Conservation (phyloP, 176 grass and related monocot species). For the Dactylis glomerata region DNA sequence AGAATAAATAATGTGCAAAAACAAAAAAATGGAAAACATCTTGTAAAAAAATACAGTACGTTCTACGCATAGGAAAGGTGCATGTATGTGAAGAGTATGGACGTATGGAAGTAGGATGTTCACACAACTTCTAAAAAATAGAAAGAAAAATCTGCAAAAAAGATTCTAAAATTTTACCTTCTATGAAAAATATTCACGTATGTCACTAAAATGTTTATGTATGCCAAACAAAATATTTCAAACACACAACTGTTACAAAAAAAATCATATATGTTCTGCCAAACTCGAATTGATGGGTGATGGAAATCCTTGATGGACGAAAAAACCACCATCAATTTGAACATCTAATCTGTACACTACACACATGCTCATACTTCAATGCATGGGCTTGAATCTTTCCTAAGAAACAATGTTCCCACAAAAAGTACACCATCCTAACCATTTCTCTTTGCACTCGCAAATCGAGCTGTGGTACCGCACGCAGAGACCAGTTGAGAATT, state of each 20-base stretch:
- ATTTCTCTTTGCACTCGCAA: not conserved
- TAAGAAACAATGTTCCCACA: not conserved
- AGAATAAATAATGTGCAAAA: too few species aligned
- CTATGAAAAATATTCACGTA: not conserved
- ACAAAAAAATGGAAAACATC: too few species aligned
- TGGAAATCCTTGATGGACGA: not conserved
- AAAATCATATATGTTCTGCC: not conserved
- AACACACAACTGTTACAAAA: not conserved
- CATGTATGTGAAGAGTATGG: too few species aligned
- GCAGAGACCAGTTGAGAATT: not conserved
- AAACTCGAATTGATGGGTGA: not conserved
- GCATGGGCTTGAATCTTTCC: not conserved
- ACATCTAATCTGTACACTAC: not conserved
- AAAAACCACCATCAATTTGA: not conserved
- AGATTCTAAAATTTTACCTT: not conserved
- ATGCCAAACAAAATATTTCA: not conserved
- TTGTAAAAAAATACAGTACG: too few species aligned
- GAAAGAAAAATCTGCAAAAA: too few species aligned
- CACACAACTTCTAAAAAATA: too few species aligned
- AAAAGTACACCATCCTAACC: not conserved
- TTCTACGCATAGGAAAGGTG: too few species aligned
- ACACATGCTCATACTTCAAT: slow-evolving; percentile 11
- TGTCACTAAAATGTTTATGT: not conserved
- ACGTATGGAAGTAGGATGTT: too few species aligned
- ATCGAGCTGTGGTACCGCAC: not conserved